A percentile compares a stretch with the other conserved stretches of the same genome.
Evolutionary conservation across 2,329 filamentous ascomycete species (phyloP).

Genomic region (Fusarium stilboides): DNA sequence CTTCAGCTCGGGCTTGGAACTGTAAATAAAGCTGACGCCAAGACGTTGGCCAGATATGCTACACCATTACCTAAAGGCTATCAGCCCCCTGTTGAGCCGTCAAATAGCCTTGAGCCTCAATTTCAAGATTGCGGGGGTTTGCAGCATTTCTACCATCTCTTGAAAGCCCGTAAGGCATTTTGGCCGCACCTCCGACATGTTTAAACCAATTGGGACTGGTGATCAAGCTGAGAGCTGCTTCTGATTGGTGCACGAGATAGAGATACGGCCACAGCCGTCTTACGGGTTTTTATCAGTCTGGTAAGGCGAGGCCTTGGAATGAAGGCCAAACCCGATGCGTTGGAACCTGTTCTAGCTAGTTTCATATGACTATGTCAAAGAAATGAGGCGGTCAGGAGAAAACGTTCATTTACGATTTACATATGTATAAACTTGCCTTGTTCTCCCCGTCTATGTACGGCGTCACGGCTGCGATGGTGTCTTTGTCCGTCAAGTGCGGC

Average conservation of each 20-base stretch:
- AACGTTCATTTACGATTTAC: neutral
- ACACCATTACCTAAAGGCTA: constrained; percentile 2
- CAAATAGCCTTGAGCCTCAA: constrained; percentile 10
- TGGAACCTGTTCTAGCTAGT: neutral
- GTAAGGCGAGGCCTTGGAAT: too few relatives aligned
- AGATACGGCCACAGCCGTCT: too few relatives aligned
- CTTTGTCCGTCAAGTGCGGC: constrained; percentile 11
- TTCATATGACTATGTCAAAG: neutral
- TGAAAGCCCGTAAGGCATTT: too few relatives aligned
- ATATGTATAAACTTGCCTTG: neutral
- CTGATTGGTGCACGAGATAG: too few relatives aligned
- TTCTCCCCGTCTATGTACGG: too few relatives aligned
- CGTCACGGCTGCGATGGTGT: neutral
- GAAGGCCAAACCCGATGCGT: too few relatives aligned
- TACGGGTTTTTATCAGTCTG: too few relatives aligned
- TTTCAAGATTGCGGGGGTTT: neutral
- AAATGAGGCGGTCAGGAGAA: neutral
- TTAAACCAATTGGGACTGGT: too few relatives aligned
- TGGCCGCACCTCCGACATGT: too few relatives aligned
- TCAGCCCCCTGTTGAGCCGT: neutral
- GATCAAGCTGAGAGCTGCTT: too few relatives aligned
- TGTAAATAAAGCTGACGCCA: constrained; percentile 14
- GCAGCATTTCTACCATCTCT: too few relatives aligned
- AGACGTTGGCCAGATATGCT: neutral
- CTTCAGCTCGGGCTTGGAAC: constrained; percentile 14